Evolutionary conservation across 352 stramenopile genomes (phyloP), one percentile per base, ranked within the genome.

Genomic region (Thalassiosira hispida): DNA sequence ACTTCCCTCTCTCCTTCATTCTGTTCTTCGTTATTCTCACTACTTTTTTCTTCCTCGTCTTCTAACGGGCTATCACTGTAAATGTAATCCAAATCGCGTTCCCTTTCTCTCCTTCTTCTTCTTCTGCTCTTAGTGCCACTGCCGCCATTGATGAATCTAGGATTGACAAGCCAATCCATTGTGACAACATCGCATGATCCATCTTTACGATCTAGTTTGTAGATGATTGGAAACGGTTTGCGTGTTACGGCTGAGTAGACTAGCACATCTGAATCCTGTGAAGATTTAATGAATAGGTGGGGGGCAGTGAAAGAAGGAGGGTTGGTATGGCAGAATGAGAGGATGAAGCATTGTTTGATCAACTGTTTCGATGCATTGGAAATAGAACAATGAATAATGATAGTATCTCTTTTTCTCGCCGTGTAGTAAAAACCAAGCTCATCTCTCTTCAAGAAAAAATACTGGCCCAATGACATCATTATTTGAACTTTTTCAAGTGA

Each of bases 81-180:
- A 49, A 68, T 46, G 20, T 56, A 31, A 33, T 67, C 60, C 18
- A 33, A 57, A 38, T 70, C 60, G 27, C 35, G n/a, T 46, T 56
- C 29, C 20, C 38, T 12, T 11, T 66, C 0, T 22, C 56, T 44
- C 33, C 72, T 53, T 20, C 63, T 52, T 33, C 55, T 69, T 59
- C 59, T 12, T 25, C 44, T 51, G 31, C 31, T 33, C 1, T 23
- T 47, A 1, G 4, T 20, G 12, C n/a, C 61, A 12, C 35, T 23
- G 31, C 5, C 67, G 14, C 23, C 38, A 31, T 29, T 59, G 11
- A 72, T 38, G 66, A 79, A 79, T 60, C 66, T 55, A 14, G 73
- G 61, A 73, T 81, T 77, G 7, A 94, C 51, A 14, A 94, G 52
- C 84, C 84, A 94, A 42, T 87, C 78, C 84, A 93, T 92, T n/a